A percentile compares a stretch with the other conserved stretches of the same genome.
These are phyloP conservation scores for Cupressus sempervirens DNA, from an alignment of 75 land plant genomes.

Conservation along the genomic window DNA sequence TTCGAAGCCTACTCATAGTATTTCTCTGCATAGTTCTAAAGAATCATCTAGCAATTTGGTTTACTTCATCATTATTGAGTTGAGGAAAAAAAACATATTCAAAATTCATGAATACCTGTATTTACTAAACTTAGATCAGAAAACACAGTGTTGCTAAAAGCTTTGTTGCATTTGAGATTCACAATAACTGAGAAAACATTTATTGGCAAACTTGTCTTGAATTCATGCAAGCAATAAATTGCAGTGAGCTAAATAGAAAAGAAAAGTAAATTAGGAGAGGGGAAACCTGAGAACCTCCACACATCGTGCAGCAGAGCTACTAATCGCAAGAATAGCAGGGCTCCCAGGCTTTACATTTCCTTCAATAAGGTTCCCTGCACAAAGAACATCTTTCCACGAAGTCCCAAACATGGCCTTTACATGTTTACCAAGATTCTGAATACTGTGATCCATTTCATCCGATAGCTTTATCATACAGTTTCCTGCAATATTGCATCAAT, in stretches of 20 bases:
- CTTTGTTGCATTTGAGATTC: not conserved
- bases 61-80: not conserved
- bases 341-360: constrained; percentile 54
- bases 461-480: constrained; percentile 35
- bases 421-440: constrained; percentile 35
- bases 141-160: not conserved
- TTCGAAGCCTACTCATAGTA: not conserved
- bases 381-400: constrained; percentile 62
- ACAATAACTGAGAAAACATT: not conserved
- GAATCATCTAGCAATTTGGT: not conserved
- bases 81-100: not conserved
- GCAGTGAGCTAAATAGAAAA: not conserved
- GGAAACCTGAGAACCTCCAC: constrained; percentile 73
- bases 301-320: constrained; percentile 76
- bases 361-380: constrained; percentile 45
- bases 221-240: not conserved
- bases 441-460: constrained; percentile 23
- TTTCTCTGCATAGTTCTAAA: not conserved
- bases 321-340: constrained; percentile 69
- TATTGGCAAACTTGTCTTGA: not conserved
- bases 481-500: constrained; percentile 23
- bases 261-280: not conserved
- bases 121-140: not conserved
- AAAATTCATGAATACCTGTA: not conserved
- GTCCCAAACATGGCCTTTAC: constrained; percentile 51